phyloP scores from a whole-genome alignment of 2,329 filamentous ascomycete genomes.

The Colletotrichum chlorophyti region DNA sequence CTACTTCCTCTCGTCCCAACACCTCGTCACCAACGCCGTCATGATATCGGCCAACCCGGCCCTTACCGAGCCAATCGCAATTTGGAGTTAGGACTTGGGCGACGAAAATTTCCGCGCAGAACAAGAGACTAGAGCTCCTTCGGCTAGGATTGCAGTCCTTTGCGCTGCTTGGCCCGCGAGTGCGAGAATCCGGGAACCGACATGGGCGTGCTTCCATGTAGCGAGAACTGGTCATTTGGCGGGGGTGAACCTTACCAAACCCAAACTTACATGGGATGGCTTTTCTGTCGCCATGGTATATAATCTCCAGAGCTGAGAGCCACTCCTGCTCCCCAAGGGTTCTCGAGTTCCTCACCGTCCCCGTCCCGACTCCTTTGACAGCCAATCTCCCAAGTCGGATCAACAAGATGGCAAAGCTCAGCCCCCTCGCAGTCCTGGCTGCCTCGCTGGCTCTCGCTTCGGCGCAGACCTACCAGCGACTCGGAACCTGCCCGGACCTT shows the following conservation, averaged over 20 bases:
- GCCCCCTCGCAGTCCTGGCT: slow-evolving; percentile 40
- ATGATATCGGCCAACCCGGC: slow-evolving; percentile 19
- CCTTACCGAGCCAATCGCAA: slow-evolving; percentile 11
- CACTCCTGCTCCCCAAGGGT: slow-evolving; percentile 1
- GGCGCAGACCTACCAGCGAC: slow-evolving; percentile 65
- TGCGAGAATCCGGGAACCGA: slow-evolving; percentile 18
- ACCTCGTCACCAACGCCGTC: slow-evolving; percentile 10
- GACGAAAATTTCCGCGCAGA: slow-evolving; percentile 20
- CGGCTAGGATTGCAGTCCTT: slow-evolving; percentile 1
- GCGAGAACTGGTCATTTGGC: neutral
- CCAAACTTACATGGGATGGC: slow-evolving; percentile 9
- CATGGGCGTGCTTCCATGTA: slow-evolving; percentile 16
- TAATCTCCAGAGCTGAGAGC: slow-evolving; percentile 18
- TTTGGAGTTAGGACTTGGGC: neutral
- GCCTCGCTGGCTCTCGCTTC: slow-evolving; percentile 48
- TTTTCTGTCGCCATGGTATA: slow-evolving; percentile 17
- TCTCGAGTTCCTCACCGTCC: slow-evolving; percentile 2
- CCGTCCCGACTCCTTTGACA: slow-evolving; percentile 13
- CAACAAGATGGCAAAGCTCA: slow-evolving; percentile 46
- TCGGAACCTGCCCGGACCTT: slow-evolving; percentile 64
- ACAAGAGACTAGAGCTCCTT: slow-evolving; percentile 13
- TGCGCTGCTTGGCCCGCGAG: slow-evolving; percentile 1
- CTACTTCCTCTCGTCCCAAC: slow-evolving; percentile 9
- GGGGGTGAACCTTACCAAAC: neutral
- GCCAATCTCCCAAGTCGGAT: slow-evolving; percentile 14